phyloP scores from a whole-genome alignment of 177 flowering plant genomes.

The Telopea speciosissima region DNA sequence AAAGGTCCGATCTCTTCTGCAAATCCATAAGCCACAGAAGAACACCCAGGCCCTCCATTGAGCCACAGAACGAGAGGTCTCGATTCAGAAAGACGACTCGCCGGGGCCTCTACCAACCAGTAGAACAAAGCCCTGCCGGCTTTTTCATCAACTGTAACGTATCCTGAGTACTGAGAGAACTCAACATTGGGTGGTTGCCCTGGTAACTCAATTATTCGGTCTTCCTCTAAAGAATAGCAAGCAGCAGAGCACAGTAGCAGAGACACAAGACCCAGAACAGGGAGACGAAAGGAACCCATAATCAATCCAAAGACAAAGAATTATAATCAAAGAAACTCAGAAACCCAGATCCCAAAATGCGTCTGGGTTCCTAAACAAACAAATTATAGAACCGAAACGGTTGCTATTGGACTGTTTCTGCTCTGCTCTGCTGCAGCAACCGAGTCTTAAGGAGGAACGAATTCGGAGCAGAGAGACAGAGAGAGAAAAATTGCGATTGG shows the following conservation, averaged over 20 bases:
- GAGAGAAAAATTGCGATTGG: background rate
- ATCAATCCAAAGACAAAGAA: background rate
- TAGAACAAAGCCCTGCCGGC: constrained; percentile 90
- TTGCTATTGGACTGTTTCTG: background rate
- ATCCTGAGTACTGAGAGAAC: constrained; percentile 82
- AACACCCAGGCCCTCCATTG: constrained; percentile 98
- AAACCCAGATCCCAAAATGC: constrained; percentile 29
- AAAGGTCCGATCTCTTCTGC: constrained; percentile 90
- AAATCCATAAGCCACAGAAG: constrained; percentile 89
- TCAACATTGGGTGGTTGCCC: constrained; percentile 75
- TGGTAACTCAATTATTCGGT: constrained; percentile 62
- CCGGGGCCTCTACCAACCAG: constrained; percentile 77
- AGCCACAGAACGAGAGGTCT: constrained; percentile 90
- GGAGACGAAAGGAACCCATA: constrained; percentile 31
- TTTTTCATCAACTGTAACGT: constrained; percentile 63
- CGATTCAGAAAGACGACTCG: constrained; percentile 32
- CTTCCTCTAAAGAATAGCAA: constrained; percentile 30
- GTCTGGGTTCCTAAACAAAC: constrained; percentile 19
- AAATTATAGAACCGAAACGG: background rate
- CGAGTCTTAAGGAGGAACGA: background rate
- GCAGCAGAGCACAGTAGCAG: constrained; percentile 20
- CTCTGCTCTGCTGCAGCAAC: no score
- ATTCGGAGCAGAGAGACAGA: background rate
- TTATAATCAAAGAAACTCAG: constrained; percentile 22
- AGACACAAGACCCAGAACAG: constrained; percentile 26